Evolutionary conservation across 805 yeast genomes (phyloP), one percentile per base, ranked within the genome.

Genomic region (Candida corydali): DNA sequence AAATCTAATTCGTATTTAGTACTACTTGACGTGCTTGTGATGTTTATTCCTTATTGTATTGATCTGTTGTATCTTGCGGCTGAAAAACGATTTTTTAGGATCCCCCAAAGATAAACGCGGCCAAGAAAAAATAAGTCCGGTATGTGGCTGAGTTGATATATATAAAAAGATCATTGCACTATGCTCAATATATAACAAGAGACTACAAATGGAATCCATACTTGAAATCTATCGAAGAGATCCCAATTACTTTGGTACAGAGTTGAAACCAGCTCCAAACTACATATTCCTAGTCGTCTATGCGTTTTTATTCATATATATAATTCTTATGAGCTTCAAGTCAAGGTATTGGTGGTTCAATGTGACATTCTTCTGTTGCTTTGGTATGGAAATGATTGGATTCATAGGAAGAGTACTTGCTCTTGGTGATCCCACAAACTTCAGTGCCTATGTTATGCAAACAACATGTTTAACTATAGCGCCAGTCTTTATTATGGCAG

Each of bases 401-500:
- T 65, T 61, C 41, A 40, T 65, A 36, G 69, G 70, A 3, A 52
- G 73, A 41, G 51, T 62, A 1, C 38, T 63, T 19, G 43, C 65
- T 1, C 42, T 65, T 31, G 38, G 36, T 17, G 58, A 62, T 41
- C 36, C 44, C 37, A 41, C 47, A 8, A 38, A 48, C 38, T 29
- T 44, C 25, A 38, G 45, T 33, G 49, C 34, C 35, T 66, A 46
- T 39, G 46, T 63, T 24, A 35, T 59, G 34, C 73, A 66, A 42
- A 56, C 51, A 34, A 57, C 63, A 12, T 38, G 58, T 2, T 53
- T 66, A 43, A 64, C 70, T 2, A 52, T 66, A 19, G 59, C 68
- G 2, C 71, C 71, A 3, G 71, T 70, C 2, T 64, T 65, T 37
- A 50, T 65, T 12, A 66, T 66, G 73, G 73, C 57, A 2, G 73